Percentiles rank a stretch among this genome's conserved stretches.
phyloP scores from a whole-genome alignment of 257 asterid species.

The Striga asiatica region DNA sequence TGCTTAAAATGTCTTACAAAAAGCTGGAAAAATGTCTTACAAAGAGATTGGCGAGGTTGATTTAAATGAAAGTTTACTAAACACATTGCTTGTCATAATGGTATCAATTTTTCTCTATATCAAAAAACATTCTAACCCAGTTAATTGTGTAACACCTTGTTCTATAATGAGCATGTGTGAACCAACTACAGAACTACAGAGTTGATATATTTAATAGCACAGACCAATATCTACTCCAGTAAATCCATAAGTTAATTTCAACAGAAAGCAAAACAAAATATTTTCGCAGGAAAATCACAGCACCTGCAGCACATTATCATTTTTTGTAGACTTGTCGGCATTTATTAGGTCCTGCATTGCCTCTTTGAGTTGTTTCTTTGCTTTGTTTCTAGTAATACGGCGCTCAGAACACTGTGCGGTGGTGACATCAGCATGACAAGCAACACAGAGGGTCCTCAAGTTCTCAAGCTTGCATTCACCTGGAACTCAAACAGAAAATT shows the following conservation, averaged over 20 bases:
- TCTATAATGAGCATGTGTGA: neutral
- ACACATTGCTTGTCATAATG: too few relatives aligned
- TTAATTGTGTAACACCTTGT: too few relatives aligned
- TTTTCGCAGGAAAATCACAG: constrained; percentile 7
- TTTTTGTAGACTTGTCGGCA: constrained; percentile 11
- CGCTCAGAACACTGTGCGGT: constrained; percentile 64
- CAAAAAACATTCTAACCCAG: too few relatives aligned
- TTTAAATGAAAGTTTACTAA: too few relatives aligned
- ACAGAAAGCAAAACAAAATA: neutral
- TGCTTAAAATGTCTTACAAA: too few relatives aligned
- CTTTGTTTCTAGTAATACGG: constrained; percentile 41
- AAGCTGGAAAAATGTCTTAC: too few relatives aligned
- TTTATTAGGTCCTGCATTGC: constrained; percentile 32
- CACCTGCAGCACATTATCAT: constrained; percentile 34
- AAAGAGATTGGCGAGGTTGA: too few relatives aligned
- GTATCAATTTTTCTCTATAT: too few relatives aligned
- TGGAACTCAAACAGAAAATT: constrained; percentile 22
- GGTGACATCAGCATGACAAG: constrained; percentile 91
- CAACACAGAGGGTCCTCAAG: constrained; percentile 94
- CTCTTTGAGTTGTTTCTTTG: constrained; percentile 56
- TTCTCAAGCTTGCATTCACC: constrained; percentile 96
- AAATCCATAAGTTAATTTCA: neutral
- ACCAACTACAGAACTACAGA: neutral
- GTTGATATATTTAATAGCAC: neutral
- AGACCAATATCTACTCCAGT: neutral